Evolutionary conservation across 2,329 filamentous ascomycete species (phyloP), one percentile per base, ranked within the genome.

Genomic region (Hysterium pulicare): DNA sequence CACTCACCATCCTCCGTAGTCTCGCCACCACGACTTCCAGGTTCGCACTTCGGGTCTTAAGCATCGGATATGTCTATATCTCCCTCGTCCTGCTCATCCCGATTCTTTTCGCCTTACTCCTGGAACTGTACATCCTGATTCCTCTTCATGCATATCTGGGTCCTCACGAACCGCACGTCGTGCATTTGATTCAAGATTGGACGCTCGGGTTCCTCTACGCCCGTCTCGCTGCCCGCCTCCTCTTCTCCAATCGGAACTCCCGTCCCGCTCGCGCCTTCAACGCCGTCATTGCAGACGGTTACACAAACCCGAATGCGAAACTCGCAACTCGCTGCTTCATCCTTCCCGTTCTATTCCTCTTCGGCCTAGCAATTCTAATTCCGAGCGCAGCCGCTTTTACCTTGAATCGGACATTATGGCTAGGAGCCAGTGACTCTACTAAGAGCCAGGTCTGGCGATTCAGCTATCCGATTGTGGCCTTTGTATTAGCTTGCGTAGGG

Each of bases 181-280:
- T 97, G 32, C 86, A 94, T 48, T 77, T 97, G 47, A 84, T 97
- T 32, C 91, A 97, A 62, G 84, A 90, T 44, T 98, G 91, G 90
- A 95, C 90, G 0, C 74, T 98, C 1, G 93, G 93, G 4, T 78
- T 98, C 17, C 76, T 98, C 3, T 96, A 95, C 64, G 77, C 94
- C 22, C 90, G 95, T 50, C 81, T 97, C 55, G 80, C 80, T 1
- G 78, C 82, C 13, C 83, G 86, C 30, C 70, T 89, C 55, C 75
- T 90, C 20, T 73, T 85, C 10, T 77, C 84, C 57, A 77, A 88
- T 49, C 79, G 81, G 7, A 77, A 82, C 8, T 85, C 84, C 8
- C 83, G 87, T 3, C 78, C 86, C 1, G 85, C 89, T 1, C 76
- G 81, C 38, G 88, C 90, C 1, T 79, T 95, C 13, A 79, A 82